Base-by-base conservation (phyloP, 306 rosid species). In the Neltuma alba region DNA sequence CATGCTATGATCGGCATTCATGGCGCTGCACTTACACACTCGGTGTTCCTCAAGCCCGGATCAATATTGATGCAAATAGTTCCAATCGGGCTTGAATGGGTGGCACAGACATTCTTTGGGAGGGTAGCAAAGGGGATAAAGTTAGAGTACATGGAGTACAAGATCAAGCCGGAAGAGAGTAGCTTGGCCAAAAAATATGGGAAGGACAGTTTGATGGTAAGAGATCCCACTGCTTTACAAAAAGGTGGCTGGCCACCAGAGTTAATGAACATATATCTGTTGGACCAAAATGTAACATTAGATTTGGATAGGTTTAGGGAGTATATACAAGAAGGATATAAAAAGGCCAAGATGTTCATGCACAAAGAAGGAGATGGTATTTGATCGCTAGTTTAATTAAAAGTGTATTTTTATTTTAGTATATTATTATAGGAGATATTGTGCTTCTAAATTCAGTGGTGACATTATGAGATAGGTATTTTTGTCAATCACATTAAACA, bases 1-100 rank as follows among this genome's bases (percentile, higher is more conserved):
- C 87, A 89, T 21, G 80, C 75, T 2, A 54, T 85, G 81, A 30
- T 87, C 3, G 88, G 85, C 0, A 76, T 85, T 7, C 88, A 85
- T 50, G 88, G 83, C 0, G 87, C 88, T 0, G 82, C 83, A 0
- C 57, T 87, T 0, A 80, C 87, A 0, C 87, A 83, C 52, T 70
- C 69, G 0, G 28, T 87, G 42, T 87, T 87, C 47, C 81, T 82
- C 0, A 63, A 50, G 2, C 80, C 77, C 0, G 80, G 88, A 0
- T 36, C 82, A 4, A 78, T 85, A 37, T 38, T 85, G 1, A 13
- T 85, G 27, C 91, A 87, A 21, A 82, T 87, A 76, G 85, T 85
- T 37, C 88, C 91, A 0, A 65, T 87, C 2, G 91, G 87, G 18
- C 4, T 45, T 0, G 75, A 66, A 10, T 82, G 85, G 91, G 87